Percentiles rank a stretch among this genome's conserved stretches.
phyloP scores from a whole-genome alignment of 1,284 basidiomycete species.

The Ceratobasidium sp. region DNA sequence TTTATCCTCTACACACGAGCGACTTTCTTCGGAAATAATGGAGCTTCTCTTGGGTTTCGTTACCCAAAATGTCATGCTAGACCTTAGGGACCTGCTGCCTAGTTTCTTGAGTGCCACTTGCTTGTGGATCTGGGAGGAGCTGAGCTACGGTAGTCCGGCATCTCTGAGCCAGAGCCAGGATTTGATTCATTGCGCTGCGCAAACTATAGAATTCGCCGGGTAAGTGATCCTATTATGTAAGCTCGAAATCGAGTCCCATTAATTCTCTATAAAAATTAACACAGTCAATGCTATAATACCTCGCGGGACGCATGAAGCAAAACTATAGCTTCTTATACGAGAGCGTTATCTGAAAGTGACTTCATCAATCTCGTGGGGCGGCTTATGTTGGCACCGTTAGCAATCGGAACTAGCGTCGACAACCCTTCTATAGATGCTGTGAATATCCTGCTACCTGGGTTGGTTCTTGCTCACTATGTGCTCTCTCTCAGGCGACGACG shows the following conservation, averaged over 20 bases:
- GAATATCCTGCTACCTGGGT: too few species aligned
- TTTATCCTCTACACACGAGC: background rate
- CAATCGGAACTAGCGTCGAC: background rate
- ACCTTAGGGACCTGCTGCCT: background rate
- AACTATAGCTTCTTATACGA: background rate
- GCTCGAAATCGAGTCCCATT: background rate
- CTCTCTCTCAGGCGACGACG: background rate
- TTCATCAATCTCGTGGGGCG: slow-evolving; percentile 3
- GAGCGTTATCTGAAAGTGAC: background rate
- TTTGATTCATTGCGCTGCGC: background rate
- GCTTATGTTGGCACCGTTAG: background rate
- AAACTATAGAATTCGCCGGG: background rate
- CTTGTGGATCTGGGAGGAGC: slow-evolving; percentile 4
- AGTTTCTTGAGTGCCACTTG: background rate
- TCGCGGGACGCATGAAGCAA: background rate
- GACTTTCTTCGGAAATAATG: background rate
- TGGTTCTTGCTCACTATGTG: background rate
- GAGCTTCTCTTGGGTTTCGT: background rate
- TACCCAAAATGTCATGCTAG: background rate
- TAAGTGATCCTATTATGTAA: background rate
- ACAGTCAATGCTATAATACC: background rate
- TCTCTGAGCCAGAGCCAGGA: background rate
- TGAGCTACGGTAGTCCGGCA: background rate
- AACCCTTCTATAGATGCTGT: background rate
- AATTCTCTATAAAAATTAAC: background rate